Conservation (phyloP, 169 alveolate species). For the Eimeria praecox region DNA sequence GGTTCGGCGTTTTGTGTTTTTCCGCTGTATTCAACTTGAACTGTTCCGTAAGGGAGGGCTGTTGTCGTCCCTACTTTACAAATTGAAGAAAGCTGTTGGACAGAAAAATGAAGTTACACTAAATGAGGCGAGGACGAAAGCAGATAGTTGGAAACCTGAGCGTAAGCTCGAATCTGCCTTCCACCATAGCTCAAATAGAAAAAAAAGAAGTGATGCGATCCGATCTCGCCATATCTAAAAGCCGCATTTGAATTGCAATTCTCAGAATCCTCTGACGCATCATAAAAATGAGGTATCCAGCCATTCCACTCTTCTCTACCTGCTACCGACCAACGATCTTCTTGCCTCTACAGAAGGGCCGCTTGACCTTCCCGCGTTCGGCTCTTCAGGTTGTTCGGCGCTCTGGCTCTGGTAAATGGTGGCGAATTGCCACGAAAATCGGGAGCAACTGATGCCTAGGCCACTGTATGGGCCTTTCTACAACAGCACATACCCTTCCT, state of each 20-base stretch:
- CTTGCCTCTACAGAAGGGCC: not conserved
- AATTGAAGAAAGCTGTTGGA: not conserved
- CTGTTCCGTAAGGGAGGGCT: not conserved
- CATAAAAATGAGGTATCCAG: not conserved
- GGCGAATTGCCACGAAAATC: not conserved
- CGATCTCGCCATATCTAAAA: not conserved
- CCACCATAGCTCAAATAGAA: not conserved
- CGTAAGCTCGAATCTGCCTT: not conserved
- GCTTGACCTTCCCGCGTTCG: not conserved
- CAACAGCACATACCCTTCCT: not conserved
- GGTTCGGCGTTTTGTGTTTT: not conserved
- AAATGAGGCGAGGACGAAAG: not conserved
- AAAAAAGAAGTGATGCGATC: not conserved
- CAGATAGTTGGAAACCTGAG: not conserved
- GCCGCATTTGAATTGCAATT: not conserved
- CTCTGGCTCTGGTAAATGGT: not conserved
- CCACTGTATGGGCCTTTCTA: not conserved
- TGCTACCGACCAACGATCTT: not conserved
- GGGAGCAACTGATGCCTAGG: not conserved
- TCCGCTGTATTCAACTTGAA: not conserved
- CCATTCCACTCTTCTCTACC: not conserved
- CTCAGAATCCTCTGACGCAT: not conserved
- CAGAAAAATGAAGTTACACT: constrained; percentile 9
- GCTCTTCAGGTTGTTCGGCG: not conserved
- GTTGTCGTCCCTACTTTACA: not conserved